phyloP scores from a whole-genome alignment of 2,329 filamentous ascomycete genomes.

The Magnaporthiopsis rhizophila region DNA sequence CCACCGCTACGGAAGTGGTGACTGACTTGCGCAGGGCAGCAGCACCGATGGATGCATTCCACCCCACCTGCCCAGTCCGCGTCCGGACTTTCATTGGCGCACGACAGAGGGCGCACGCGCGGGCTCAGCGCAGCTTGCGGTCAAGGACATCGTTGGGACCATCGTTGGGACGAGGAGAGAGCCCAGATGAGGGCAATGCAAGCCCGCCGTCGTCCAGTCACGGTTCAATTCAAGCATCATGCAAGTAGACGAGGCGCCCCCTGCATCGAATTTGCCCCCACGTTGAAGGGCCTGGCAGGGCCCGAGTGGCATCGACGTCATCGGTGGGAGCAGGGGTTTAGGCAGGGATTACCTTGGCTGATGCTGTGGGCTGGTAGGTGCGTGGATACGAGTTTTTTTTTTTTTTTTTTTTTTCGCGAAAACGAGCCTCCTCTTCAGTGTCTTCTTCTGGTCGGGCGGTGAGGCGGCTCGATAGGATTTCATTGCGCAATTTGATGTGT shows the following conservation, averaged over 20 bases:
- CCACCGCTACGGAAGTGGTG: background rate
- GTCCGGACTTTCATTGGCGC: background rate
- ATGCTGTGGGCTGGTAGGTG: background rate
- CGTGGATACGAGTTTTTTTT: background rate
- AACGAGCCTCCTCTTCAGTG: background rate
- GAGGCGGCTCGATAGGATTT: background rate
- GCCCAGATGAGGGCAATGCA: background rate
- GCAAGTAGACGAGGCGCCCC: background rate
- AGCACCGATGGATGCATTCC: background rate
- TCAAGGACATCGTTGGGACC: background rate
- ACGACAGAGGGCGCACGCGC: background rate
- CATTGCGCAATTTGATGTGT: background rate
- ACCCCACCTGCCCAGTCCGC: slow-evolving; percentile 7
- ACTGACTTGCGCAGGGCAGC: background rate
- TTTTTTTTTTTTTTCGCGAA: too few species aligned
- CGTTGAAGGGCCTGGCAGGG: background rate
- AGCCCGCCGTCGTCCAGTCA: background rate
- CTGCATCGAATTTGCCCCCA: background rate
- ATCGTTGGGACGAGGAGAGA: background rate
- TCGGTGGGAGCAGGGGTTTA: background rate
- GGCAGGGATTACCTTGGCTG: background rate
- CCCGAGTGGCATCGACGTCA: background rate
- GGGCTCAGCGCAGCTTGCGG: background rate
- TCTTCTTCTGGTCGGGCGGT: background rate
- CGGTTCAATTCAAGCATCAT: background rate